Evolutionary conservation across 2,329 filamentous ascomycete species (phyloP), one percentile per base, ranked within the genome.

Genomic region (Madurella mycetomatis): DNA sequence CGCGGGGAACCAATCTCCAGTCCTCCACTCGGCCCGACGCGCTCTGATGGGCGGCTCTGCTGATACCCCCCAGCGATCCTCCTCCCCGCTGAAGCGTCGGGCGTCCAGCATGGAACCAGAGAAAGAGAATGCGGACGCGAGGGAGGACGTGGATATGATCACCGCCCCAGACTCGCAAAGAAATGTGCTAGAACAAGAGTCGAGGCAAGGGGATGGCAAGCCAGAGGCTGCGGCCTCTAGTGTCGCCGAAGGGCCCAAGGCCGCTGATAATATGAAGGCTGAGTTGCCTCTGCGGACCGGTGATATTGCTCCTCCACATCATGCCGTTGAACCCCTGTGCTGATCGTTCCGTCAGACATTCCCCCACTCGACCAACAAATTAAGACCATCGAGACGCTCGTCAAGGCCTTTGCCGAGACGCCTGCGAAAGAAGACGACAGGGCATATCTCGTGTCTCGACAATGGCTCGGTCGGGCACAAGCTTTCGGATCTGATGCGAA

Each of bases 391-490:
- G 80, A 82, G 63, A 77, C 78, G 32, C 72, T 92, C 25, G 69
- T 81, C 25, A 72, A 79, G 58, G 77, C 79, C 11, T 77, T 77
- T 46, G 69, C 72, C n/a, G 75, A 79, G 45, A 67, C 68, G 0
- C 77, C 81, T 8, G 69, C 85, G n/a, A 72, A 82, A 55, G 88
- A 92, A 58, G 86, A 86, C n/a, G 82, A 88, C 55, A 79, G 83
- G 51, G 88, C 86, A 13, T 96, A 86, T 64, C 72, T 95, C 17
- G 82, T 97, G 4, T 95, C 92, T 1, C 81, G 79, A 48, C 78
- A 78, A 55, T 97, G 94, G 94, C 78, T 96, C 34, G 78, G 81
- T 53, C 82, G 83, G 55, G 89, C 94, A 2, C 75, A 86, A 55
- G 80, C 87, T 19, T 77, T 88, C 52, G 82, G 81, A 47, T 77